Percentiles rank a stretch among this genome's conserved stretches.
Evolutionary conservation across 768 basidiomycete genomes (phyloP).

Genomic region (Fibroporia radiculosa): DNA sequence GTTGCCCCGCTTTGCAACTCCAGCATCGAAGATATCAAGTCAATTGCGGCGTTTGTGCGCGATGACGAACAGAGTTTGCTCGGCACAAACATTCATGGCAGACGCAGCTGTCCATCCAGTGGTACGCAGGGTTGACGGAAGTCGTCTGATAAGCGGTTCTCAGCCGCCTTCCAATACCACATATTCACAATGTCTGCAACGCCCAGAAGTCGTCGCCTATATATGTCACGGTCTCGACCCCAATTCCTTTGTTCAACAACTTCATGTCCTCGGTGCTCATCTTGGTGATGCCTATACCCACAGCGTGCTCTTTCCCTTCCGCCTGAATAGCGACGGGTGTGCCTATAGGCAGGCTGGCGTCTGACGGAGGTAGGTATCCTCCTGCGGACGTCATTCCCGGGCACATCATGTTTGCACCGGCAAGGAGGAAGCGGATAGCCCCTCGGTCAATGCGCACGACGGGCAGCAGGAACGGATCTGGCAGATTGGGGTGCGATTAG

Average conservation of each 20-base stretch:
- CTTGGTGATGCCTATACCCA: constrained; percentile 79
- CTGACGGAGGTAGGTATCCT: constrained; percentile 75
- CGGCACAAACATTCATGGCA: no score
- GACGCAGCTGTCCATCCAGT: no score
- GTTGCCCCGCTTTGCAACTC: no score
- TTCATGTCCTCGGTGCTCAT: constrained; percentile 86
- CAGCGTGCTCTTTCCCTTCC: constrained; percentile 93
- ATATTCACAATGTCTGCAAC: constrained; percentile 49
- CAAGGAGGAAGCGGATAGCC: constrained; percentile 93
- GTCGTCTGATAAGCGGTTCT: no score
- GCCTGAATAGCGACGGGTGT: constrained; percentile 84
- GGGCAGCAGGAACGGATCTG: constrained; percentile 89
- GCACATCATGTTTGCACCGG: constrained; percentile 94
- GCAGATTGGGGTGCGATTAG: background rate
- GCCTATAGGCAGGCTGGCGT: constrained; percentile 58
- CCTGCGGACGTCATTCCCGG: constrained; percentile 93
- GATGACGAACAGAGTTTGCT: no score
- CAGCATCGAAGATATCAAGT: no score
- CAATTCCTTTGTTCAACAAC: constrained; percentile 82
- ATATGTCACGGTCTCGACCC: constrained; percentile 63
- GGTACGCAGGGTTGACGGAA: no score
- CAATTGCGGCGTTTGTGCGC: no score
- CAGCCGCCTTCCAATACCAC: no score
- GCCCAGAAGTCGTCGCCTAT: constrained; percentile 88
- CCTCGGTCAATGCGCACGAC: constrained; percentile 90